Conservation (phyloP, 2,329 filamentous ascomycete genomes). For the Penicillium glabrum region DNA sequence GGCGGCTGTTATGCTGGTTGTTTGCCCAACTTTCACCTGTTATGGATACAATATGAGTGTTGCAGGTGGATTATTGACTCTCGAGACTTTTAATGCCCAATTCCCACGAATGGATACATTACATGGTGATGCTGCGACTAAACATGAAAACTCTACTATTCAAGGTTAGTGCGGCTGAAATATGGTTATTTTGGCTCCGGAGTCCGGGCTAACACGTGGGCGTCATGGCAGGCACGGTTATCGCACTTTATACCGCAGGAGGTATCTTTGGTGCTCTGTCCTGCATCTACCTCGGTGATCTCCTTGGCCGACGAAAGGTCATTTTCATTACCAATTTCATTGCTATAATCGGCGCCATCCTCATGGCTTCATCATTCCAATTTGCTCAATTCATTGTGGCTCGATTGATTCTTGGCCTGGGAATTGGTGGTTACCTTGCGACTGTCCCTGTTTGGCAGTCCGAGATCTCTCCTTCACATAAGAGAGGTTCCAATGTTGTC, state of each 20-base stretch:
- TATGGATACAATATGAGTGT: slow-evolving; percentile 56
- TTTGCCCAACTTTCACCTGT: slow-evolving; percentile 43
- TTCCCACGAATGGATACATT: slow-evolving; percentile 54
- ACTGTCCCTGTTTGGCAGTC: slow-evolving; percentile 51
- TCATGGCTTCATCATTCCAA: slow-evolving; percentile 48
- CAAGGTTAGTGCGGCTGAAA: slow-evolving; percentile 28
- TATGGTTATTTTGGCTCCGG: not conserved
- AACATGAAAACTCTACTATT: slow-evolving; percentile 46
- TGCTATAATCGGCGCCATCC: slow-evolving; percentile 44
- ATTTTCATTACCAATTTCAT: slow-evolving; percentile 44
- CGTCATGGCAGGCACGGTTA: slow-evolving; percentile 37
- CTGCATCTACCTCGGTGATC: slow-evolving; percentile 48
- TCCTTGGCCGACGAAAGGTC: slow-evolving; percentile 46
- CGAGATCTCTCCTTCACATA: slow-evolving; percentile 37
- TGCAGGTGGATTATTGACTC: slow-evolving; percentile 48
- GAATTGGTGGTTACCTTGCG: slow-evolving; percentile 44
- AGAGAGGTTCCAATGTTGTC: slow-evolving; percentile 52
- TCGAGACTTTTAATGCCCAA: slow-evolving; percentile 26
- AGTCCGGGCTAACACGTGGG: not conserved
- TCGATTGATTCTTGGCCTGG: slow-evolving; percentile 46
- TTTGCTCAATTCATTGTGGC: slow-evolving; percentile 49
- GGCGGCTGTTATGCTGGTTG: slow-evolving; percentile 22
- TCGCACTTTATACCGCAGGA: slow-evolving; percentile 48
- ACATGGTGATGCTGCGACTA: slow-evolving; percentile 41
- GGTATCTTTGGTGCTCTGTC: slow-evolving; percentile 49